Base-by-base conservation (phyloP, 805 yeast species). In the Saturnispora ahearnii region DNA sequence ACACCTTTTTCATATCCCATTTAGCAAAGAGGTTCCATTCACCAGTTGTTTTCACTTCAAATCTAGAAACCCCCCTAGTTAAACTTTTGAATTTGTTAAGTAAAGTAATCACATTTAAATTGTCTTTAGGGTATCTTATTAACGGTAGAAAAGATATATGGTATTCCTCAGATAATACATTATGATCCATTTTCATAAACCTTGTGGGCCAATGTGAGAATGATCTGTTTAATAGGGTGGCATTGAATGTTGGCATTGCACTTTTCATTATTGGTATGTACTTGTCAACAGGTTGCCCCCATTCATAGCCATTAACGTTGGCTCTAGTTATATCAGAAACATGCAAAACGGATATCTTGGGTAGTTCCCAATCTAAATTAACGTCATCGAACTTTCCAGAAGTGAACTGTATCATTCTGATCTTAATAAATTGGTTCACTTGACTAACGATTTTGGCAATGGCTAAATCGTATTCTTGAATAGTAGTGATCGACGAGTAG, bases 141-240 rank as follows among this genome's bases (percentile, higher is more conserved):
- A 59, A 51, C 12, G 68, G 68, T 2, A 64, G 51, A 31, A 63
- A 47, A 6, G 55, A 48, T 6, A 54, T 34, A 41, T 54, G 57
- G 18, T 50, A 54, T 6, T 52, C 53, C 7, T 41, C 32, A 4
- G 55, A 44, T 22, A 29, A 48, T 1, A 46, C 15, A 5, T 37
- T 38, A 9, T 40, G 32, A 4, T 45, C 43, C 12, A 51, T 44
- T 3, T n/a, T 36, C 18, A 56, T 59, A 31, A 29, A 64, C 4
- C 46, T 41, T 2, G 29, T 36, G 2, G 68, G 68, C 63, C 64
- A 62, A 7, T 47, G 32, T 36, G 44, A 46, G n/a, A 31, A 18
- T 2, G 22, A 29, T 26, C 43, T 48, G 29, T 48, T 48, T 11
- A 42, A 18, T 15, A 42, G 28, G 2, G 37, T 43, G 15, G 50